Evolutionary conservation across 352 stramenopile species (phyloP).

Genomic region (Phytophthora pini): DNA sequence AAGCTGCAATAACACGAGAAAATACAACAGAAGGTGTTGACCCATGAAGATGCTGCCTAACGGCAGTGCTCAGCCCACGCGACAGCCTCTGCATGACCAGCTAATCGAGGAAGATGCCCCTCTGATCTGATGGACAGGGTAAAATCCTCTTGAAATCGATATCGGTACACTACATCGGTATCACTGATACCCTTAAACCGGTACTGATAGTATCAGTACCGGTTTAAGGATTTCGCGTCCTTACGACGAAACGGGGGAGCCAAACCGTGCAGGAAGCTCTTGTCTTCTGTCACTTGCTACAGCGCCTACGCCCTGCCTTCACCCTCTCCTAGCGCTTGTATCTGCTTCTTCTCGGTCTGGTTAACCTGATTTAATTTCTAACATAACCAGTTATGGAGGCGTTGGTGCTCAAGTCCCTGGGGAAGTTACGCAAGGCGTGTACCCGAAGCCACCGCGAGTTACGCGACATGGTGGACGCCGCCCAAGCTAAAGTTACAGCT

Average conservation of each 20-base stretch:
- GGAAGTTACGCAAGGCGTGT: constrained; percentile 80
- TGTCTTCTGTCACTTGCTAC: background rate
- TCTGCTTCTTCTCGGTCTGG: background rate
- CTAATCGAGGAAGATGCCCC: background rate
- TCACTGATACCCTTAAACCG: too few relatives aligned
- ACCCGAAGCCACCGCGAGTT: constrained; percentile 79
- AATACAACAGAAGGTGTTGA: background rate
- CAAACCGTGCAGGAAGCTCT: constrained; percentile 9
- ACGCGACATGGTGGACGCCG: constrained; percentile 70
- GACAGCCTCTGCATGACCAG: constrained; percentile 24
- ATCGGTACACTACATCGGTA: too few relatives aligned
- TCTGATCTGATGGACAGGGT: constrained; percentile 5
- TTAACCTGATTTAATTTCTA: too few relatives aligned
- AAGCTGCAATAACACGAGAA: constrained; percentile 6
- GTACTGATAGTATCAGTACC: too few relatives aligned
- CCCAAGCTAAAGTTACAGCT: constrained; percentile 51
- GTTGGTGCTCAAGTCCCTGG: constrained; percentile 74
- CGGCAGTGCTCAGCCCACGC: constrained; percentile 10
- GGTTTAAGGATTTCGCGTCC: constrained; percentile 24
- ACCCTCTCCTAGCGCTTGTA: background rate
- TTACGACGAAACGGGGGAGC: constrained; percentile 18
- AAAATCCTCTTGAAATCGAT: too few relatives aligned
- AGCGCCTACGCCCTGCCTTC: too few relatives aligned
- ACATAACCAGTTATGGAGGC: constrained; percentile 50
- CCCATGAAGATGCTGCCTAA: background rate